Evolutionary conservation across 2,329 filamentous ascomycete species (phyloP).

Genomic region (Venturia effusa): DNA sequence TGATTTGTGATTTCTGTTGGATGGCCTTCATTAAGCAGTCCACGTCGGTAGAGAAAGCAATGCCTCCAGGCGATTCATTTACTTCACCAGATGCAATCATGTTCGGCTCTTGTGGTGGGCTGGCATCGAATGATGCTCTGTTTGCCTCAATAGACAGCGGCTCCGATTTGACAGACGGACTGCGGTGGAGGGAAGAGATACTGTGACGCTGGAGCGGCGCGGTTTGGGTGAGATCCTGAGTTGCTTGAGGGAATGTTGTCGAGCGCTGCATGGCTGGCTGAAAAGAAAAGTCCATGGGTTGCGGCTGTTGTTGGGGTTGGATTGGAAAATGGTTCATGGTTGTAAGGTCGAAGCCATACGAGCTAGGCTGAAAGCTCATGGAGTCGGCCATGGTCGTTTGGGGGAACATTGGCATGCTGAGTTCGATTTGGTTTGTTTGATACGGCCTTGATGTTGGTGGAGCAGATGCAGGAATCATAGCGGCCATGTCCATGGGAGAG

Average conservation of each 20-base stretch:
- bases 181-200: constrained; percentile 18
- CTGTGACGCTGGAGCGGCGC: constrained; percentile 20
- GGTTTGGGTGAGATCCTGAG: constrained; percentile 8
- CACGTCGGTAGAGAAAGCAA: constrained; percentile 68
- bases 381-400: constrained; percentile 20
- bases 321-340: constrained; percentile 26
- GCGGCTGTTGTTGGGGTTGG: constrained; percentile 19
- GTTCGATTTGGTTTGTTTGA: constrained; percentile 24
- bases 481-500: constrained; percentile 6
- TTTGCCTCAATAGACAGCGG: constrained; percentile 11
- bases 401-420: constrained; percentile 25
- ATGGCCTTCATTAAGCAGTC: constrained; percentile 85
- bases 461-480: constrained; percentile 14
- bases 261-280: constrained; percentile 19
- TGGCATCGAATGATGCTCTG: constrained; percentile 22
- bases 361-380: constrained; percentile 25
- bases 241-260: constrained; percentile 19
- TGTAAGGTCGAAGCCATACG: constrained; percentile 24
- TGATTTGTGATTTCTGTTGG: constrained; percentile 50
- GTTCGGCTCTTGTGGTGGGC: constrained; percentile 23
- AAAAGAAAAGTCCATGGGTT: constrained; percentile 21
- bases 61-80: constrained; percentile 29
- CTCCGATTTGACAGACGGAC: constrained; percentile 33
- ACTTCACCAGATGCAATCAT: constrained; percentile 18
- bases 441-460: constrained; percentile 21